Conservation (phyloP, 306 rosid genomes). For the Gynostemma pentaphyllum region DNA sequence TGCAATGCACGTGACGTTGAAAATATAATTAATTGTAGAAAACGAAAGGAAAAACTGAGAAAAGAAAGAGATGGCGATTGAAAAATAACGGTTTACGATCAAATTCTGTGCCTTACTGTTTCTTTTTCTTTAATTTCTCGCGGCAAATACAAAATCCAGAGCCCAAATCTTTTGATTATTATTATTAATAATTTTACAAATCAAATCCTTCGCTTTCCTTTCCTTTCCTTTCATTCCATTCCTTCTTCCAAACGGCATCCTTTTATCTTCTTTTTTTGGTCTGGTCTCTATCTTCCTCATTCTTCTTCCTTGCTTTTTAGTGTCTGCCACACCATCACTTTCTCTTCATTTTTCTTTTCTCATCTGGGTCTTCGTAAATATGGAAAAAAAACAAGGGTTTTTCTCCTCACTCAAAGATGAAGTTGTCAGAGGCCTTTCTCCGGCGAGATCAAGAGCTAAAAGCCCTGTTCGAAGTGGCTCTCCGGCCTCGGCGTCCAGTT, state of each 20-base stretch:
- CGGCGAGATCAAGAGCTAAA: constrained; percentile 65
- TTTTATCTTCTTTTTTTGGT: neutral
- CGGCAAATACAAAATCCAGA: constrained; percentile 19
- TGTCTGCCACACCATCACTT: neutral
- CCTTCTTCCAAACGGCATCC: constrained; percentile 9
- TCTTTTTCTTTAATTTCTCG: constrained; percentile 11
- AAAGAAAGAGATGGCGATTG: neutral
- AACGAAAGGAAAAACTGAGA: neutral
- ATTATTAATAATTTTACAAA: too few relatives aligned
- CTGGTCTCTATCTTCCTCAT: neutral
- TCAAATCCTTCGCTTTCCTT: too few relatives aligned
- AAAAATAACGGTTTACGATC: neutral
- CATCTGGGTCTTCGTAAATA: constrained; percentile 2
- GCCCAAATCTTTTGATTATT: constrained; percentile 6
- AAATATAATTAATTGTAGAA: neutral
- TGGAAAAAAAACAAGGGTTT: constrained; percentile 91
- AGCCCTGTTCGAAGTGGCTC: constrained; percentile 54
- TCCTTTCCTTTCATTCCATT: too few relatives aligned
- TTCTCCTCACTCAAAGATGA: constrained; percentile 73
- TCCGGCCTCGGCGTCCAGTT: constrained; percentile 61
- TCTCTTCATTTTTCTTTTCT: neutral
- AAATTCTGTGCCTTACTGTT: neutral
- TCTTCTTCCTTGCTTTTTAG: constrained; percentile 7
- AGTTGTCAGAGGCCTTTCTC: constrained; percentile 78
- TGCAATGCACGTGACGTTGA: constrained; percentile 4